Evolutionary conservation across 768 basidiomycete species (phyloP), one percentile per base, ranked within the genome.

Genomic region (Leccinum longicurvipes): DNA sequence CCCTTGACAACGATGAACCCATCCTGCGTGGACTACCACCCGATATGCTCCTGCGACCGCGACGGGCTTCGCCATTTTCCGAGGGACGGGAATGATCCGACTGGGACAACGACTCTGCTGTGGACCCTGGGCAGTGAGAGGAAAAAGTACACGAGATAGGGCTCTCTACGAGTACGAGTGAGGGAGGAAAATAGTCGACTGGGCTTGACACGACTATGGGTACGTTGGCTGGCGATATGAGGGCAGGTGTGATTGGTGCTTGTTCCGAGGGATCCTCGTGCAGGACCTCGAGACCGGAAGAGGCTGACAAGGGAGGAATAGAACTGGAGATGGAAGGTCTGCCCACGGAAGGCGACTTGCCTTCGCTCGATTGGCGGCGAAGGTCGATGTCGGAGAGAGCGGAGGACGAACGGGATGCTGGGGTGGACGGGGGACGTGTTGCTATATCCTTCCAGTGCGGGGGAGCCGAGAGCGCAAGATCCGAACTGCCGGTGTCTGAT

Each of bases 201-300:
- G 54, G 46, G 23, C 55, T 62, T 2, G 68, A 60, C 1, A 72
- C 24, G n/a, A 71, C 57, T 55, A 67, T 59, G 0, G 63, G 57
- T 2, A 56, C 49, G 0, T 34, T 51, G 10, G 36, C 15, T 5
- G 41, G 23, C 4, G 49, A 47, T 9, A 55, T 25, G 3, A 45
- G 42, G 27, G 57, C 61, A 3, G 61, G 59, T 1, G 54, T 60
- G 55, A 65, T 29, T 7, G 53, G 68, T 6, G 28, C 50, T 29
- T 61, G 60, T 25, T 63, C 63, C 28, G 47, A 61, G 1, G 69
- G 69, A 24, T 71, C 71, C 54, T 72, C 69, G 2, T 59, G 71
- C 0, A 71, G 50, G 34, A 67, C 69, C 45, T 72, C 69, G 49
- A 71, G 65, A 48, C 39, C 34, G 0, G 70, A 63, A 49, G 67